Percentiles rank a stretch among this genome's conserved stretches.
These are phyloP conservation scores for Arachnopeziza araneosa DNA, from an alignment of 2,329 filamentous ascomycete genomes.

Conservation along the genomic window DNA sequence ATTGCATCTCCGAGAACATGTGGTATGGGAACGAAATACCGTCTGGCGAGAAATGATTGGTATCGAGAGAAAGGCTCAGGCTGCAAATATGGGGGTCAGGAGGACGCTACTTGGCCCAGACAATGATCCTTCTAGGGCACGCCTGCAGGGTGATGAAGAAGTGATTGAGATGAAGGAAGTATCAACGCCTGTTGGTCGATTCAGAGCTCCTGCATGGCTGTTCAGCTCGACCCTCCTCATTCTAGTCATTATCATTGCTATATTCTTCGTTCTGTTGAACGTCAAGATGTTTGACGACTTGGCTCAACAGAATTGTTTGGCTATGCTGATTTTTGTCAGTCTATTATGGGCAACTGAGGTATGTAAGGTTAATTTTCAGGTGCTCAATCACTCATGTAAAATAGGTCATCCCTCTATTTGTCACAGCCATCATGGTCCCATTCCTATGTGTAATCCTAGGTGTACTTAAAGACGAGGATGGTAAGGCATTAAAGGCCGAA, in stretches of 20 bases:
- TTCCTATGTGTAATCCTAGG: slow-evolving; percentile 85
- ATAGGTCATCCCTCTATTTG: slow-evolving; percentile 90
- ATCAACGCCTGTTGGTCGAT: slow-evolving; percentile 71
- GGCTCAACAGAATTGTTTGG: slow-evolving; percentile 94
- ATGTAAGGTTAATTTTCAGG: slow-evolving; percentile 25
- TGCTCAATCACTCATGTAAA: slow-evolving; percentile 12
- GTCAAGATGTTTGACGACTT: slow-evolving; percentile 78
- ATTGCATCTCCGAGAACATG: slow-evolving; percentile 88
- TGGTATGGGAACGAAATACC: slow-evolving; percentile 98
- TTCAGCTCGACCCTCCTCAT: slow-evolving; percentile 76
- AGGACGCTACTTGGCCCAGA: slow-evolving; percentile 75
- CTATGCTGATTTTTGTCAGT: slow-evolving; percentile 89
- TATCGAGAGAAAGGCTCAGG: slow-evolving; percentile 91
- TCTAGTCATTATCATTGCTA: slow-evolving; percentile 60
- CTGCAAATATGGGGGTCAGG: slow-evolving; percentile 76
- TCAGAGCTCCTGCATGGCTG: slow-evolving; percentile 75
- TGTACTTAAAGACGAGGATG: slow-evolving; percentile 50
- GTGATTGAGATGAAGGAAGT: slow-evolving; percentile 60
- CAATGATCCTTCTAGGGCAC: slow-evolving; percentile 58
- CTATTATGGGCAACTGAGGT: slow-evolving; percentile 95
- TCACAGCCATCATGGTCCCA: slow-evolving; percentile 88
- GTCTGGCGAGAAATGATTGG: slow-evolving; percentile 99
- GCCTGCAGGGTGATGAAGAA: slow-evolving; percentile 81
- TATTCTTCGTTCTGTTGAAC: slow-evolving; percentile 71
- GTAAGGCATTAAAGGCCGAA: slow-evolving; percentile 70